Conservation (phyloP, 768 basidiomycete genomes). For the Lactarius deliciosus region DNA sequence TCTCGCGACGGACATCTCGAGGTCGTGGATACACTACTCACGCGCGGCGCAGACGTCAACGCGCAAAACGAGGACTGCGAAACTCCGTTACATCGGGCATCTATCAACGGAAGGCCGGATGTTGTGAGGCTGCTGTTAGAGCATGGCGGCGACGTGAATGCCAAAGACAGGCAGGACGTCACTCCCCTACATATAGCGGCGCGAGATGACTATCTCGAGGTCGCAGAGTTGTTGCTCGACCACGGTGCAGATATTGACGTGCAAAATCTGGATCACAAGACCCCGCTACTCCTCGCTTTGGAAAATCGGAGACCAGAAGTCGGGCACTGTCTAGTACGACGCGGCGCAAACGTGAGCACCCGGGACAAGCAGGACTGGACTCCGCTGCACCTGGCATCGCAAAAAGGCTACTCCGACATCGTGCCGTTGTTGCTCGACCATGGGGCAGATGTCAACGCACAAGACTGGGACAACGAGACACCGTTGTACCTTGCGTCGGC, state of each 20-base stretch:
- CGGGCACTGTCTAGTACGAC: neutral
- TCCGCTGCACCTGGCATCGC: neutral
- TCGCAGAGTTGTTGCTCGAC: neutral
- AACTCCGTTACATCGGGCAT: neutral
- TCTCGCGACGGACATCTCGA: neutral
- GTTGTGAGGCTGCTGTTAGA: neutral
- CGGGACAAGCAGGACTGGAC: neutral
- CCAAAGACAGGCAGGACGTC: too few relatives aligned
- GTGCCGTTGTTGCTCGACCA: neutral
- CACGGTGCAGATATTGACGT: constrained; percentile 6
- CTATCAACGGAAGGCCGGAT: neutral
- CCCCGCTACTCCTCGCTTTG: neutral
- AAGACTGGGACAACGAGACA: neutral
- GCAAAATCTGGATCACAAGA: neutral
- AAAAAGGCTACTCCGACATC: neutral
- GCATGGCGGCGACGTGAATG: neutral
- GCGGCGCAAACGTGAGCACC: neutral
- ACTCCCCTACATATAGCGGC: neutral
- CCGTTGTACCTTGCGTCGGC: neutral
- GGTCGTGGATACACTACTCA: neutral
- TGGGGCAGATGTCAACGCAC: constrained; percentile 1
- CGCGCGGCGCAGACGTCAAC: neutral
- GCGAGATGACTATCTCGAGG: neutral
- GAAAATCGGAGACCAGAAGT: neutral
- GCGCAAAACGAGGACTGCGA: neutral